Percentiles rank a stretch among this genome's conserved stretches.
phyloP scores from a whole-genome alignment of 768 basidiomycete species.

The Serendipita indica region DNA sequence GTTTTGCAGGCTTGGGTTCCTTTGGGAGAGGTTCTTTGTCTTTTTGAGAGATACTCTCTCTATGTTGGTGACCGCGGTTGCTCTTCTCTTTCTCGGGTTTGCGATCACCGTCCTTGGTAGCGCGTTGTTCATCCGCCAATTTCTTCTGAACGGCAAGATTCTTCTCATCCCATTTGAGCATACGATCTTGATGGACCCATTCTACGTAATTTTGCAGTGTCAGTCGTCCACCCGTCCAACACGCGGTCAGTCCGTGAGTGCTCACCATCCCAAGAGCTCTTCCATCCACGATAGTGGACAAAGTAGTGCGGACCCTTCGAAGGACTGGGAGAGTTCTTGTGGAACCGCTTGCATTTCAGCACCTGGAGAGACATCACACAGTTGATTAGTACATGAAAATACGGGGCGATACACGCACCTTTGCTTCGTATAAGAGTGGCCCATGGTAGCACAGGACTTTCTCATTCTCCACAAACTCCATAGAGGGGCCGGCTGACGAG shows the following conservation, averaged over 20 bases:
- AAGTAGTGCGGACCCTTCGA: slow-evolving; percentile 73
- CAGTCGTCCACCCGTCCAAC: neutral
- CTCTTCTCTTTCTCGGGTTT: slow-evolving; percentile 9
- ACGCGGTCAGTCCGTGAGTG: neutral
- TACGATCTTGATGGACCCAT: slow-evolving; percentile 72
- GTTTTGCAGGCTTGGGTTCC: neutral
- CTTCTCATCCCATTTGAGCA: slow-evolving; percentile 72
- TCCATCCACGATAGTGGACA: slow-evolving; percentile 99
- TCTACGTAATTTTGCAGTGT: slow-evolving; percentile 29
- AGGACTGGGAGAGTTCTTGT: slow-evolving; percentile 44
- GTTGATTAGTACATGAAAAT: neutral
- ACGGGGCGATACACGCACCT: slow-evolving; percentile 27
- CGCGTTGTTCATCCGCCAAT: slow-evolving; percentile 29
- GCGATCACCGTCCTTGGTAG: slow-evolving; percentile 24
- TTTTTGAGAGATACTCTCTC: neutral
- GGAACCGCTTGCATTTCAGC: slow-evolving; percentile 50
- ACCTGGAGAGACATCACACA: slow-evolving; percentile 26
- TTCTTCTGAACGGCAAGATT: slow-evolving; percentile 66
- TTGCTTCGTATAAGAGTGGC: slow-evolving; percentile 89
- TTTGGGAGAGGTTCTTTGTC: neutral
- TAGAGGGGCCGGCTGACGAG: neutral
- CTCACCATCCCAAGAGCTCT: slow-evolving; percentile 54
- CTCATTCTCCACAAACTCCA: slow-evolving; percentile 43
- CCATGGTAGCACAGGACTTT: slow-evolving; percentile 90
- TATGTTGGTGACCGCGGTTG: neutral